Conservation (phyloP, 352 stramenopile genomes). For the Pythium phragmitis region DNA sequence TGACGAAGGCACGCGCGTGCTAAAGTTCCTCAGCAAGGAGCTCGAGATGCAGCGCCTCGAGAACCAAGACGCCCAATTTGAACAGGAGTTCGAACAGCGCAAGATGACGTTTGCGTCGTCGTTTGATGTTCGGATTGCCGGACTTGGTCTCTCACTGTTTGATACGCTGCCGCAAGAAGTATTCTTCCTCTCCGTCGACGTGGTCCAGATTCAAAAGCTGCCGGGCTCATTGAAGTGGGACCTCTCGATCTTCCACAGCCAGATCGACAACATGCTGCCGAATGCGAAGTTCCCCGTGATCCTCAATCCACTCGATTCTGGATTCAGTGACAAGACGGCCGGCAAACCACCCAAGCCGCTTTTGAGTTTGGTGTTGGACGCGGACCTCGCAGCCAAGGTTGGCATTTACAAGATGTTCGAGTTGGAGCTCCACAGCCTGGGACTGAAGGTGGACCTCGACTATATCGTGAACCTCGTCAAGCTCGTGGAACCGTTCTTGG, state of each 20-base stretch:
- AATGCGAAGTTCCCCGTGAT: slow-evolving; percentile 84
- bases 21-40: slow-evolving; percentile 82
- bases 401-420: slow-evolving; percentile 83
- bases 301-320: slow-evolving; percentile 73
- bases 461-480: slow-evolving; percentile 83
- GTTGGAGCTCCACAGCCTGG: slow-evolving; percentile 65
- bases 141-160: slow-evolving; percentile 74
- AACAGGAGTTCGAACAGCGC: slow-evolving; percentile 72
- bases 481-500: slow-evolving; percentile 75
- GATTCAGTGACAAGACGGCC: slow-evolving; percentile 73
- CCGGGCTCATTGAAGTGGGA: slow-evolving; percentile 73
- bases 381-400: slow-evolving; percentile 69
- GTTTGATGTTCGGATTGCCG: slow-evolving; percentile 77
- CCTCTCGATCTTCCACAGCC: slow-evolving; percentile 75
- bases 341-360: slow-evolving; percentile 63
- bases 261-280: slow-evolving; percentile 85
- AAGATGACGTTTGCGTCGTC: slow-evolving; percentile 82
- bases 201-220: slow-evolving; percentile 71
- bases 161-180: slow-evolving; percentile 82
- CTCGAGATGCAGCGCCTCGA: slow-evolving; percentile 70
- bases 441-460: slow-evolving; percentile 83
- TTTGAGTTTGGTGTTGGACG: slow-evolving; percentile 71
- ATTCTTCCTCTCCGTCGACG: slow-evolving; percentile 76
- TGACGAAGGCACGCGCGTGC: slow-evolving; percentile 72
- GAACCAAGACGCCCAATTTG: slow-evolving; percentile 59